These are phyloP conservation scores for Colletotrichum sp. DNA, from an alignment of 2,329 filamentous ascomycete species.

Conservation along the genomic window DNA sequence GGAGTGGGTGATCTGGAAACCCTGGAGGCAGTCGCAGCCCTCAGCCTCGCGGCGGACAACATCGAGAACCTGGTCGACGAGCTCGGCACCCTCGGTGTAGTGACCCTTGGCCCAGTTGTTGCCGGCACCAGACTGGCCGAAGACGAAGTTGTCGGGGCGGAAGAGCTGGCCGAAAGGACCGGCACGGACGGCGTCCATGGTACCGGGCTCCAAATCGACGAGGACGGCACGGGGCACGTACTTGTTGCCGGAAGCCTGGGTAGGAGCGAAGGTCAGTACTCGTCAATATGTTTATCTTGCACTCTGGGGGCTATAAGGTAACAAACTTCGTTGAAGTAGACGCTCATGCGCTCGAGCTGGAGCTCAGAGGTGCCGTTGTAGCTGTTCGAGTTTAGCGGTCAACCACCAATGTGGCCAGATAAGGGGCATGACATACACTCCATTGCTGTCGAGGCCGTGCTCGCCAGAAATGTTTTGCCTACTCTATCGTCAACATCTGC, in stretches of 20 bases:
- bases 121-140: constrained; percentile 98
- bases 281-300: constrained; percentile 2
- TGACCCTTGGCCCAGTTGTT: constrained; percentile 99
- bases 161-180: constrained; percentile 99
- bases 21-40: constrained; percentile 98
- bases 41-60: constrained; percentile 99
- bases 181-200: constrained; percentile 98
- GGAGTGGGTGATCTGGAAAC: constrained; percentile 99
- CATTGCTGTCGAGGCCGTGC: constrained; percentile 97
- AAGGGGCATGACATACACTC: constrained; percentile 72
- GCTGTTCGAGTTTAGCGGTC: constrained; percentile 50
- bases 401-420: constrained; percentile 9
- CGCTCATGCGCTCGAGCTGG: constrained; percentile 99
- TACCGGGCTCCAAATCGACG: constrained; percentile 98
- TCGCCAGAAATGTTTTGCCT: constrained; percentile 86
- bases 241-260: constrained; percentile 93
- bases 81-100: constrained; percentile 99
- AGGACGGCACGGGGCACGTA: constrained; percentile 99
- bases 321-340: constrained; percentile 88
- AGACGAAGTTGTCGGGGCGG: constrained; percentile 99
- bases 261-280: constrained; percentile 9
- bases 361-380: constrained; percentile 99
- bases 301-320: neutral
- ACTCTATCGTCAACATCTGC: constrained; percentile 41
- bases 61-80: constrained; percentile 97